phyloP scores from a whole-genome alignment of 2,329 filamentous ascomycete genomes.

The Blastomyces gilchristii region DNA sequence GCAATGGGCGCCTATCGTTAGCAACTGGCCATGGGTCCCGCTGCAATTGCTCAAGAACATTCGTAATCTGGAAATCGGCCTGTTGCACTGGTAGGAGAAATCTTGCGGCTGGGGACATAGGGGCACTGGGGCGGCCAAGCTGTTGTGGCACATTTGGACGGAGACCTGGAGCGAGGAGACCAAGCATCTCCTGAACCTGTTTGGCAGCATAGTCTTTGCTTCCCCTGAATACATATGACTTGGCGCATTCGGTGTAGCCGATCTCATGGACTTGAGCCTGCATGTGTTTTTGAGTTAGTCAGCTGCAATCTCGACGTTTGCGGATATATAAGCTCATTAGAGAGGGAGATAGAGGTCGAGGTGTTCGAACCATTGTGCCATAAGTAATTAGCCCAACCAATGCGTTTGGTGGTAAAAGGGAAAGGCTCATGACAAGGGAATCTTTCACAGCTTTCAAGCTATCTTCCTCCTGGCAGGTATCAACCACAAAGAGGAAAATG shows the following conservation, averaged over 20 bases:
- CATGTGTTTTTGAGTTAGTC: conserved; percentile 11
- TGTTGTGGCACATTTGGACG: conserved; percentile 64
- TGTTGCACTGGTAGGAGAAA: conserved; percentile 92
- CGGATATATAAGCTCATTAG: neutral
- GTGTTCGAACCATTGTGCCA: conserved; percentile 70
- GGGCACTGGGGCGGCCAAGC: conserved; percentile 62
- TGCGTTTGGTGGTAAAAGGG: conserved; percentile 52
- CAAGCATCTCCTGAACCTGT: conserved; percentile 99
- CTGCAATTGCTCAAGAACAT: conserved; percentile 87
- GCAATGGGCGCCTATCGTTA: conserved; percentile 78
- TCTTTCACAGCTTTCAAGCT: conserved; percentile 57
- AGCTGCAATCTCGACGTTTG: neutral
- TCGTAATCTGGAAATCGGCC: conserved; percentile 94
- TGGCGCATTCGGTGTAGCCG: conserved; percentile 94
- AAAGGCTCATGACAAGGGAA: conserved; percentile 57
- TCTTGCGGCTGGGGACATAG: conserved; percentile 70
- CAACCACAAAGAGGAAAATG: conserved; percentile 58
- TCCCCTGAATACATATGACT: conserved; percentile 95
- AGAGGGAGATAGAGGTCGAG: neutral
- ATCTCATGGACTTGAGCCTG: conserved; percentile 94
- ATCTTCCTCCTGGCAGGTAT: conserved; percentile 60
- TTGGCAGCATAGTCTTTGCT: conserved; percentile 98
- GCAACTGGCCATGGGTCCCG: conserved; percentile 97
- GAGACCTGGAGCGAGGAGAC: conserved; percentile 60
- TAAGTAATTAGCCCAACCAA: conserved; percentile 56